phyloP scores from a whole-genome alignment of 225 moss, liverwort and hornwort genomes.

The Pleurozium schreberi region DNA sequence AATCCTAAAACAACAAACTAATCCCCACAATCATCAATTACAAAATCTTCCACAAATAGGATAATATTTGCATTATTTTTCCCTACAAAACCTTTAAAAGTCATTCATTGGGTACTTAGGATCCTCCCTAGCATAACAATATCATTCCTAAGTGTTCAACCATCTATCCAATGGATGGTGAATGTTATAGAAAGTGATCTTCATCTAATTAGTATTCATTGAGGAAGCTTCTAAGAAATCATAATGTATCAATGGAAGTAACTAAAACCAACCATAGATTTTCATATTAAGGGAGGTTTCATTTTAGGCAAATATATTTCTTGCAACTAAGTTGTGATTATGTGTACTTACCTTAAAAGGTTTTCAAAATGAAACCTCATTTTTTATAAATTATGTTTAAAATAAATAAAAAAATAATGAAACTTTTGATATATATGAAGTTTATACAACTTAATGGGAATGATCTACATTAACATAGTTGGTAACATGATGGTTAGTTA shows the following conservation, averaged over 20 bases:
- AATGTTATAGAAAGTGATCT: not conserved
- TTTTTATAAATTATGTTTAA: not conserved
- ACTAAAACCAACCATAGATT: not conserved
- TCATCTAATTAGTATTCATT: not conserved
- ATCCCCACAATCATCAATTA: not conserved
- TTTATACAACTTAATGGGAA: not conserved
- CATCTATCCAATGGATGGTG: not conserved
- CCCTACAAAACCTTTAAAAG: no score
- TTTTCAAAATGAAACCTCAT: not conserved
- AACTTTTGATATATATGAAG: no score
- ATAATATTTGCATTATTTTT: not conserved
- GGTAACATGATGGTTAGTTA: no score
- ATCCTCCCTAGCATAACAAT: rapidly evolving
- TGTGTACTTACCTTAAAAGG: not conserved
- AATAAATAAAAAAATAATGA: rapidly evolving
- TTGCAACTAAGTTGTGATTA: not conserved
- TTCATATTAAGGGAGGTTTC: rapidly evolving
- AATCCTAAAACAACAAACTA: rapidly evolving
- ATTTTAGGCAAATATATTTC: not conserved
- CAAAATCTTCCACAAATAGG: rapidly evolving
- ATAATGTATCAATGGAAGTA: not conserved
- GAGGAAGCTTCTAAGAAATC: not conserved
- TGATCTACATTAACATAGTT: not conserved
- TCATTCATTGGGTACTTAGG: not conserved
- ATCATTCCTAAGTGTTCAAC: not conserved